Evolutionary conservation across 2,329 filamentous ascomycete species (phyloP).

Genomic region (Talaromyces sp.): DNA sequence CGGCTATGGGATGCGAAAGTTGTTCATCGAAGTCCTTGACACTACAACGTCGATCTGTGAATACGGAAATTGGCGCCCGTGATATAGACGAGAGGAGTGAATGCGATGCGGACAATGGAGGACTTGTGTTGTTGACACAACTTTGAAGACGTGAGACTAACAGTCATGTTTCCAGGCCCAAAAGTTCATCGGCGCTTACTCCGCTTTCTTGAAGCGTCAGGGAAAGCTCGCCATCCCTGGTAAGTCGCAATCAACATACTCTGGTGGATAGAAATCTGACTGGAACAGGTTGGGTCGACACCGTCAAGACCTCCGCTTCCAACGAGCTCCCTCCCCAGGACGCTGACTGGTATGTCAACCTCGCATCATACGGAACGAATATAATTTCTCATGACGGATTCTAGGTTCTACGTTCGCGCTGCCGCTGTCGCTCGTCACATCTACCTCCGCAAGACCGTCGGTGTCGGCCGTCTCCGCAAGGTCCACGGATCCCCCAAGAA

Average conservation of each 20-base stretch:
- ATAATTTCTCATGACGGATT: constrained; percentile 8
- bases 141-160: constrained; percentile 19
- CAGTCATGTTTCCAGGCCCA: constrained; percentile 51
- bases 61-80: constrained; percentile 22
- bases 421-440: constrained; percentile 95
- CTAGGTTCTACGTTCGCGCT: constrained; percentile 74
- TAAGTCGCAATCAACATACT: too few species aligned
- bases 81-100: constrained; percentile 11
- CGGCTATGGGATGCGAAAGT: not conserved
- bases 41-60: not conserved
- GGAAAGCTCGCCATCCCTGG: constrained; percentile 69
- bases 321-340: constrained; percentile 98
- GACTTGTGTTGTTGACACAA: not conserved
- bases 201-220: constrained; percentile 69
- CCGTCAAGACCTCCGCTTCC: constrained; percentile 94
- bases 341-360: constrained; percentile 81
- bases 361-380: not conserved
- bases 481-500: constrained; percentile 96
- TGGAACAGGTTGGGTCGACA: constrained; percentile 87
- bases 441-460: constrained; percentile 99
- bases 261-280: too few species aligned
- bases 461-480: constrained; percentile 96
- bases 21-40: not conserved
- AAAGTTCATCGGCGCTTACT: constrained; percentile 68
- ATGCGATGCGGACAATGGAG: not conserved